phyloP scores from a whole-genome alignment of 345 rosid species.

The Raphanus sativus region DNA sequence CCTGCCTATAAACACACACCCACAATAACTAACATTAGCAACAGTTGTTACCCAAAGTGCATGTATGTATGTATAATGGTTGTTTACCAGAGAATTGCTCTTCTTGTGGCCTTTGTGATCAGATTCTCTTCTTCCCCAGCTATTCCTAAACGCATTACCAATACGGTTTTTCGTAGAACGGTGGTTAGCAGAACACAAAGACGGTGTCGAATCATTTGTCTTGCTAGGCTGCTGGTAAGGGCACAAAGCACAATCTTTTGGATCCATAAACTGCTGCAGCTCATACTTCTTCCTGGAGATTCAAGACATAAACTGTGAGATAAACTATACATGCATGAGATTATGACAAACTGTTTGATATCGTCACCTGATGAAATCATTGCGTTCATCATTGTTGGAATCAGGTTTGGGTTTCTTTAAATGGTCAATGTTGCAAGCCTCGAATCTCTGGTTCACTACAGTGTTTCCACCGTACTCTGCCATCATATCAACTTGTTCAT shows the following conservation, averaged over 20 bases:
- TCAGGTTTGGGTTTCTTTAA: constrained; percentile 71
- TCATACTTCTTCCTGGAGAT: constrained; percentile 80
- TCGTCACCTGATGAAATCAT: constrained; percentile 72
- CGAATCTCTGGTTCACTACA: constrained; percentile 67
- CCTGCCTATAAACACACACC: constrained; percentile 63
- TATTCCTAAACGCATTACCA: constrained; percentile 80
- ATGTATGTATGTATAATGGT: constrained; percentile 1
- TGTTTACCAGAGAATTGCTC: constrained; percentile 64
- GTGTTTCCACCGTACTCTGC: constrained; percentile 72
- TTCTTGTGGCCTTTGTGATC: constrained; percentile 65
- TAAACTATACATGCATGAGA: not conserved
- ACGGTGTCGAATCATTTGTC: constrained; percentile 28
- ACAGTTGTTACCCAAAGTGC: no score
- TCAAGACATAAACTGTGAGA: constrained; percentile 14
- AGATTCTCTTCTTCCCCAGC: constrained; percentile 81
- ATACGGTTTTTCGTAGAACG: constrained; percentile 56
- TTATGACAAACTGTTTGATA: not conserved
- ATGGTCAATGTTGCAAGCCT: constrained; percentile 65
- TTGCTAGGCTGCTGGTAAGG: constrained; percentile 41
- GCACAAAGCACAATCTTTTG: constrained; percentile 44
- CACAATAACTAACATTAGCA: constrained; percentile 5
- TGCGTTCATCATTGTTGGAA: constrained; percentile 73
- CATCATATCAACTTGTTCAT: constrained; percentile 73
- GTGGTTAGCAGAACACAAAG: constrained; percentile 38
- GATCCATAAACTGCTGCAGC: constrained; percentile 57